These are phyloP conservation scores for Trichoderma hamatum DNA, from an alignment of 2,329 filamentous ascomycete species.

Conservation along the genomic window DNA sequence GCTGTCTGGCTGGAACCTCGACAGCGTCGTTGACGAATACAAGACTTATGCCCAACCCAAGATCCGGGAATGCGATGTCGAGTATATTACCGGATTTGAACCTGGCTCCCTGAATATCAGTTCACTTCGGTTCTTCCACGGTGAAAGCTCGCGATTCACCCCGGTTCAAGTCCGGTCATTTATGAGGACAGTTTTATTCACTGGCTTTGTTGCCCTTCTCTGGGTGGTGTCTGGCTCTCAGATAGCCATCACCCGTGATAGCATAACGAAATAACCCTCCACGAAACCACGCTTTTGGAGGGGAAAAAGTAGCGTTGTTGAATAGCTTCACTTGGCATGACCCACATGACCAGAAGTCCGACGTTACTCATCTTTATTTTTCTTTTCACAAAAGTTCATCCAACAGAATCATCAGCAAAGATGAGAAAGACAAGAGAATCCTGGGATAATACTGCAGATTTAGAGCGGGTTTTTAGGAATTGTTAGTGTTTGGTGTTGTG, in stretches of 20 bases:
- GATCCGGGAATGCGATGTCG: constrained; percentile 60
- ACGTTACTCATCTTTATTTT: background rate
- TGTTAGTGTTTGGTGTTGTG: constrained; percentile 24
- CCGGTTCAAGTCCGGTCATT: constrained; percentile 43
- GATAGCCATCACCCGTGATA: constrained; percentile 33
- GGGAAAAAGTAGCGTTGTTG: background rate
- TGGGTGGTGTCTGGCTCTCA: constrained; percentile 47
- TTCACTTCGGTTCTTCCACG: background rate
- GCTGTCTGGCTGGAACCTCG: constrained; percentile 66
- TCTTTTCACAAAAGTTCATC: background rate
- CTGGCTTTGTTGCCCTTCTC: constrained; percentile 46
- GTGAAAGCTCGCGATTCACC: constrained; percentile 27
- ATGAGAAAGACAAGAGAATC: background rate
- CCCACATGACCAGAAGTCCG: background rate
- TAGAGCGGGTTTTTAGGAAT: background rate
- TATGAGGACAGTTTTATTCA: constrained; percentile 48
- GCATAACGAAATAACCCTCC: constrained; percentile 27
- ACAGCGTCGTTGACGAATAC: constrained; percentile 73
- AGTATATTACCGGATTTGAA: constrained; percentile 59
- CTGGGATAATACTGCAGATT: background rate
- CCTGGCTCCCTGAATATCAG: constrained; percentile 40
- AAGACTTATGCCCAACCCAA: constrained; percentile 64
- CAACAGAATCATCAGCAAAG: background rate
- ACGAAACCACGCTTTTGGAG: background rate
- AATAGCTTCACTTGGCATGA: background rate